Evolutionary conservation across 805 yeast genomes (phyloP), one percentile per base, ranked within the genome.

Genomic region (Teunomyces kruisii): DNA sequence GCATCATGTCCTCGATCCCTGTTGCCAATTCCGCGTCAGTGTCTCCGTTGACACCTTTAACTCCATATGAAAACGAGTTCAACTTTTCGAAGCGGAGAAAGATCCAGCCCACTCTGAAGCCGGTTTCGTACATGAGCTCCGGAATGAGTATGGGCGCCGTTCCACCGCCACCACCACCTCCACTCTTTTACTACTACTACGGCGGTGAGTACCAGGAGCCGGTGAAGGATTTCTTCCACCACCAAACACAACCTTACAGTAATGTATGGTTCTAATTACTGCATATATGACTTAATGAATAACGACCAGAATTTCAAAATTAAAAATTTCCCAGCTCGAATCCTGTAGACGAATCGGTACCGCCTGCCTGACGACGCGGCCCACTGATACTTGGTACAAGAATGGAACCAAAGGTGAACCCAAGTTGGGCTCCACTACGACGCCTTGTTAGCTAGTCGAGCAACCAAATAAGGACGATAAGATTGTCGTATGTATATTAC

Each of bases 41-140:
- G 38, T 48, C 55, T n/a, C 61, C 64, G 19, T 51, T 59, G 33
- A 59, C 62, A 13, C 64, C 64, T 30, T 48, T 51, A 16, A 56
- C 62, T 4, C 62, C 62, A 19, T 50, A 48, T 42, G 41, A 47
- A 46, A 48, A 39, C 40, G 53, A 44, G 42, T 46, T 41, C 35
- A 30, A 6, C 15, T 33, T 9, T 19, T 27, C 35, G 30, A 32
- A 39, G 16, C 22, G 41, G 36, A 40, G 24, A 32, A 36, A 26
- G 33, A 29, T 30, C 9, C 16, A 13, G 13, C 26, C 26, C 27
- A 26, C 27, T 14, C 26, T 9, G 35, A n/a, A 8, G 12, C 12
- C 7, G 9, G 17, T 32, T 6, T 6, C 37, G n/a, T 32, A 17
- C 30, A 17, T 17, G 14, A 26, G 10, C 14, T 10, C 32, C n/a